Percentiles rank a stretch among this genome's conserved stretches.
These are phyloP conservation scores for Fusarium ambrosium DNA, from an alignment of 2,329 filamentous ascomycete species.

Conservation along the genomic window DNA sequence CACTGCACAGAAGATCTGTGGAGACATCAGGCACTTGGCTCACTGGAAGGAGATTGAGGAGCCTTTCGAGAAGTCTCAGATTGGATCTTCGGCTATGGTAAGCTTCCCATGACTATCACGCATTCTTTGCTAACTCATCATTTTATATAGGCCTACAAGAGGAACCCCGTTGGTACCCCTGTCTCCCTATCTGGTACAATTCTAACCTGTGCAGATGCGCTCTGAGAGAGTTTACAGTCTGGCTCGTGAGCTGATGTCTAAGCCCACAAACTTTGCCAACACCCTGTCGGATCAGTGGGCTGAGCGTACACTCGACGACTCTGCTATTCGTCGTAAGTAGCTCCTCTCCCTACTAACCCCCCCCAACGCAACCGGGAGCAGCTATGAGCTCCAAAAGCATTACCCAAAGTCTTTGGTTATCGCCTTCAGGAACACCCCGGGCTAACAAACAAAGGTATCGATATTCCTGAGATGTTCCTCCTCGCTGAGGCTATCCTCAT, in stretches of 20 bases:
- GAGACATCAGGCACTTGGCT: slow-evolving; percentile 81
- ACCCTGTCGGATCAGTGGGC: slow-evolving; percentile 16
- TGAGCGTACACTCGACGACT: not conserved
- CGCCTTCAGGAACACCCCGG: not conserved
- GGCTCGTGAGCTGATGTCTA: slow-evolving; percentile 60
- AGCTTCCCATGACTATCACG: not conserved
- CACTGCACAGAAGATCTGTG: slow-evolving; percentile 78
- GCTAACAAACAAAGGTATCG: not conserved
- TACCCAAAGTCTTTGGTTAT: not conserved
- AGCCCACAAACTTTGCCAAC: slow-evolving; percentile 51
- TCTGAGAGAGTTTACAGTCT: slow-evolving; percentile 62
- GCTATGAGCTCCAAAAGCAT: not conserved
- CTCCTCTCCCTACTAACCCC: no score
- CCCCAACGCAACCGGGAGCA: no score
- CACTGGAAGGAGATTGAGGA: slow-evolving; percentile 88
- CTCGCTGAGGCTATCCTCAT: not conserved
- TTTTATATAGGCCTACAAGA: not conserved
- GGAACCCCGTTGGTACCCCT: slow-evolving; percentile 5
- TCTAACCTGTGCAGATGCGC: slow-evolving; percentile 54
- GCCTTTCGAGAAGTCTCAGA: slow-evolving; percentile 68
- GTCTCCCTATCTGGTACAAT: not conserved
- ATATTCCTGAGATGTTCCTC: not conserved
- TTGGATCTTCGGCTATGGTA: slow-evolving; percentile 6
- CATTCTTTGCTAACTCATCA: not conserved
- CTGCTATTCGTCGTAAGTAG: not conserved